Base-by-base conservation (phyloP, 2,329 filamentous ascomycete species). In the Hypoxylon sp. region DNA sequence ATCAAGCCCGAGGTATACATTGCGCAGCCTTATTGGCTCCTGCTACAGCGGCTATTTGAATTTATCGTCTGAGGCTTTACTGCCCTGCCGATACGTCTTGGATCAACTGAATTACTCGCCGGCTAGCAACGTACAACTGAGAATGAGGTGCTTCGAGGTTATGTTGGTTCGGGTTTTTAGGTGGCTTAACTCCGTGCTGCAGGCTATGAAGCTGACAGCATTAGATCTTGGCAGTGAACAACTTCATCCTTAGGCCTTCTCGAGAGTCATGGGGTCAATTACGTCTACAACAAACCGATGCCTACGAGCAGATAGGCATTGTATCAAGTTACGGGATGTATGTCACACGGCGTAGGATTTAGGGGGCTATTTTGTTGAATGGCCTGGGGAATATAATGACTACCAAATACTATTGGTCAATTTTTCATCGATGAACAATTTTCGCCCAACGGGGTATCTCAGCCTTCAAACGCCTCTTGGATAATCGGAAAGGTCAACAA, bases 31-130 rank as follows among this genome's bases (percentile, higher is more conserved):
- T 60, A 67, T 66, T 67, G 50, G 63, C 21, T 57, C 56, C 34
- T 62, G 34, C 45, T 64, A 43, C 38, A 56, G 67, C 63, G 60
- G 63, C 49, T 69, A 62, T 60, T 59, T 19, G 49, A 51, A 41
- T 61, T 66, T 63, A 58, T 59, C 60, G 58, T 66, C 50, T 65
- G 66, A 63, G 66, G 66, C 48, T 49, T 55, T 17, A n/a, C 46
- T 43, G 21, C 21, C 38, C 25, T 60, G n/a, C 34, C 46, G 34
- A 55, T 53, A 60, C 65, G 65, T 61, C 65, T 65, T 61, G 46
- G 32, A 55, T 61, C 32, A 49, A 28, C 17, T 21, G n/a, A 34
- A 30, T n/a, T 25, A 14, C 30, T 36, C 13, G 21, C 11, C 9
- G 19, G 21, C 45, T 25, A 48, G 28, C 6, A 30, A 30, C 10